A percentile compares a stretch with the other conserved stretches of the same genome.
phyloP scores from a whole-genome alignment of 1,284 basidiomycete species.

The Ganoderma meredithae region DNA sequence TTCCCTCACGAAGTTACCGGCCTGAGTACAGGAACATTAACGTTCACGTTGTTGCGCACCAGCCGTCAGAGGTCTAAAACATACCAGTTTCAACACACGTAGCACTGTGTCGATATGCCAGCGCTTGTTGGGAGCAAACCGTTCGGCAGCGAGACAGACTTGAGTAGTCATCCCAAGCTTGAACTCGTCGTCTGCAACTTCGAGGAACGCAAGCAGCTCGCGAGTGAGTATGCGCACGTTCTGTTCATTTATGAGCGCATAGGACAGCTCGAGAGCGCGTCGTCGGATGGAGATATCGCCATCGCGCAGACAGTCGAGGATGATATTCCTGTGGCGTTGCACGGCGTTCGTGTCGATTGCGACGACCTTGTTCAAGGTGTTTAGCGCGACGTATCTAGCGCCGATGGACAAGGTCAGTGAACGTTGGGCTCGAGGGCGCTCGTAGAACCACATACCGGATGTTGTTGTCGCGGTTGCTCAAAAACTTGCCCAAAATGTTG shows the following conservation, averaged over 20 bases:
- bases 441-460: constrained; percentile 74
- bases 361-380: constrained; percentile 99
- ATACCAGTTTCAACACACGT: constrained; percentile 89
- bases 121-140: constrained; percentile 96
- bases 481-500: constrained; percentile 98
- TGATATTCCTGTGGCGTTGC: constrained; percentile 97
- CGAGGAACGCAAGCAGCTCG: constrained; percentile 95
- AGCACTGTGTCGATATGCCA: constrained; percentile 99
- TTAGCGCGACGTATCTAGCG: constrained; percentile 93
- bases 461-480: constrained; percentile 98
- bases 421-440: neutral
- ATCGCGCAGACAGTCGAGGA: constrained; percentile 97
- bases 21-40: constrained; percentile 47
- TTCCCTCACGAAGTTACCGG: constrained; percentile 98
- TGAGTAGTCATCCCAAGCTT: constrained; percentile 98
- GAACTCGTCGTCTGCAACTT: constrained; percentile 99
- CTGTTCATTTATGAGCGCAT: constrained; percentile 95
- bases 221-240: constrained; percentile 94
- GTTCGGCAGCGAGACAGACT: constrained; percentile 94
- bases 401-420: neutral
- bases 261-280: constrained; percentile 95
- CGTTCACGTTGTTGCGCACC: neutral
- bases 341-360: constrained; percentile 98
- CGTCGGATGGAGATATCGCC: constrained; percentile 99
- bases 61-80: constrained; percentile 38